phyloP scores from a whole-genome alignment of 441 rosid genomes.

The Gossypium laxum region DNA sequence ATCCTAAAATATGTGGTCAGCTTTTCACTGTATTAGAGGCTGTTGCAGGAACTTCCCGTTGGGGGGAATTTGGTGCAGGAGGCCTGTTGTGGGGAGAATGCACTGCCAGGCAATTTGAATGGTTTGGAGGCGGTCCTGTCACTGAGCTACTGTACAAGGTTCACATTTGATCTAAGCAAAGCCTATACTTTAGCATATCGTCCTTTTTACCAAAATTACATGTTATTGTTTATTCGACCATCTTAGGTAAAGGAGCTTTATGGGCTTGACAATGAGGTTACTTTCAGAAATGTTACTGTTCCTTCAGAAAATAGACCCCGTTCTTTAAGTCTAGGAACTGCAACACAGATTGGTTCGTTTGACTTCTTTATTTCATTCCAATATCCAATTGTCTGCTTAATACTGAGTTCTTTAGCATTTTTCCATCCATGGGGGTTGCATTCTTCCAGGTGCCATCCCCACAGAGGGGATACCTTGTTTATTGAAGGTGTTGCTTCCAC shows the following conservation, averaged over 20 bases:
- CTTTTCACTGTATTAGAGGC: constrained; percentile 1
- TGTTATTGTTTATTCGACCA: background rate
- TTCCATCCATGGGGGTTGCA: constrained; percentile 5
- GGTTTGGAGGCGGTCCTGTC: constrained; percentile 77
- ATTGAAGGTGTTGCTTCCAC: constrained; percentile 85
- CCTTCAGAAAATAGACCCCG: constrained; percentile 72
- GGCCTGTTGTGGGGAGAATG: constrained; percentile 98
- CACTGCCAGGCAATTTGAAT: constrained; percentile 61
- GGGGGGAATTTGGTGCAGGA: constrained; percentile 97
- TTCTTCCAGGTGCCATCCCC: constrained; percentile 64
- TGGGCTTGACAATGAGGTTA: constrained; percentile 66
- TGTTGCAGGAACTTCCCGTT: constrained; percentile 64
- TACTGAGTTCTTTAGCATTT: background rate
- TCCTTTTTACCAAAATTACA: background rate
- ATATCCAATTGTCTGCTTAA: constrained; percentile 14
- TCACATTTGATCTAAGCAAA: constrained; percentile 2
- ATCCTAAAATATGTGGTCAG: background rate
- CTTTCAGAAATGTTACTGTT: constrained; percentile 68
- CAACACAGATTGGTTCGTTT: constrained; percentile 84
- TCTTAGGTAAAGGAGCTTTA: constrained; percentile 81
- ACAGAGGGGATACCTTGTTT: constrained; percentile 96
- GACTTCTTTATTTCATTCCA: constrained; percentile 8
- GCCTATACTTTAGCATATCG: background rate
- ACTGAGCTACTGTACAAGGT: constrained; percentile 65
- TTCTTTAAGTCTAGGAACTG: constrained; percentile 81